phyloP scores from a whole-genome alignment of 257 asterid species.

The Nicotiana otophora region DNA sequence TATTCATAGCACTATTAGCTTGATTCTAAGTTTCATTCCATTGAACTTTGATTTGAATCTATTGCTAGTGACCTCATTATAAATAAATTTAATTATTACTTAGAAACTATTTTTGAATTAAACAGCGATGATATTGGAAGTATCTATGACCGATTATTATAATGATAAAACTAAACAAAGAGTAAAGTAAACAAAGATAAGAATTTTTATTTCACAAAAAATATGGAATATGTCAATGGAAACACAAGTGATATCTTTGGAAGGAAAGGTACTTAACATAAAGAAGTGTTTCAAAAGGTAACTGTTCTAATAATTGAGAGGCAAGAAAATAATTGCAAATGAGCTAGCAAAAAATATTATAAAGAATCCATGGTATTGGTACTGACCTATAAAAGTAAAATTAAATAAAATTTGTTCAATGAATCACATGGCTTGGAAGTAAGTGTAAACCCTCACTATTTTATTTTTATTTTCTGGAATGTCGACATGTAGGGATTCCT shows the following conservation, averaged over 20 bases:
- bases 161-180: neutral
- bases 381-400: neutral
- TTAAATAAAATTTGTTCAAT: neutral
- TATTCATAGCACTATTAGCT: no score
- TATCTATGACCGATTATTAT: no score
- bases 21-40: no score
- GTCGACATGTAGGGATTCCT: neutral
- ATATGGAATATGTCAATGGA: neutral
- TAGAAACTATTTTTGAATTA: no score
- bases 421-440: neutral
- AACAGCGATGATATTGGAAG: no score
- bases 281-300: neutral
- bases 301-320: neutral
- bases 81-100: no score
- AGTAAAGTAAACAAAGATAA: neutral
- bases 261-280: neutral
- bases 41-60: no score
- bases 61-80: no score
- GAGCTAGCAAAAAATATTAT: neutral
- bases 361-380: neutral
- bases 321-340: neutral
- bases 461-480: neutral
- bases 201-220: neutral
- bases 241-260: neutral
- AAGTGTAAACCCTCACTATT: neutral